Percentiles rank a stretch among this genome's conserved stretches.
Evolutionary conservation across 345 rosid genomes (phyloP).

Genomic region (Geranium rotundifolium): DNA sequence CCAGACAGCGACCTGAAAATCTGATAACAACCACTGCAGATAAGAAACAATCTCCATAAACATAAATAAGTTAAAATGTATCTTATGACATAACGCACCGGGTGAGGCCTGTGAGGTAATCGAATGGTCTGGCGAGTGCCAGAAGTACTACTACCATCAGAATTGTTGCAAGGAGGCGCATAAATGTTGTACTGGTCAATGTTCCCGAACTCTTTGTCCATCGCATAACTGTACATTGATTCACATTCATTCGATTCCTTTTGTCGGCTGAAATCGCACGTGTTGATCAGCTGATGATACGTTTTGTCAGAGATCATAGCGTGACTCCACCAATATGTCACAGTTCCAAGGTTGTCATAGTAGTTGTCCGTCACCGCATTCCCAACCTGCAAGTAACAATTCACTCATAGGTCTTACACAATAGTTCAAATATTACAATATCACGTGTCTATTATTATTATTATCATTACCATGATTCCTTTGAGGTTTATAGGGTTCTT

Average conservation of each 20-base stretch:
- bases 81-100: conserved; percentile 7
- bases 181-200: conserved; percentile 95
- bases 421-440: neutral
- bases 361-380: conserved; percentile 94
- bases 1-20: conserved; percentile 52
- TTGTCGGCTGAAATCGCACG: conserved; percentile 70
- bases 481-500: conserved; percentile 19
- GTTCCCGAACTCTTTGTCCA: conserved; percentile 92
- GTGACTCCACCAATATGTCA: conserved; percentile 98
- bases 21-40: conserved; percentile 15
- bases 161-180: conserved; percentile 78
- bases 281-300: conserved; percentile 62
- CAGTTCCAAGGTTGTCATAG: conserved; percentile 92
- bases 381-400: conserved; percentile 45
- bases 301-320: conserved; percentile 95
- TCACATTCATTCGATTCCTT: conserved; percentile 85
- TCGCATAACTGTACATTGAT: conserved; percentile 72
- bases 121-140: conserved; percentile 31
- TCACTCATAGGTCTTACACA: neutral
- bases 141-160: conserved; percentile 35
- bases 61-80: neutral
- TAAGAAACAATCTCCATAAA: neutral
- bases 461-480: neutral
- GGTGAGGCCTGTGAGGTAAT: conserved; percentile 59
- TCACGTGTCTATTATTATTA: too few species aligned